Base-by-base conservation (phyloP, 2,329 filamentous ascomycete genomes). In the Mollisia scopiformis region DNA sequence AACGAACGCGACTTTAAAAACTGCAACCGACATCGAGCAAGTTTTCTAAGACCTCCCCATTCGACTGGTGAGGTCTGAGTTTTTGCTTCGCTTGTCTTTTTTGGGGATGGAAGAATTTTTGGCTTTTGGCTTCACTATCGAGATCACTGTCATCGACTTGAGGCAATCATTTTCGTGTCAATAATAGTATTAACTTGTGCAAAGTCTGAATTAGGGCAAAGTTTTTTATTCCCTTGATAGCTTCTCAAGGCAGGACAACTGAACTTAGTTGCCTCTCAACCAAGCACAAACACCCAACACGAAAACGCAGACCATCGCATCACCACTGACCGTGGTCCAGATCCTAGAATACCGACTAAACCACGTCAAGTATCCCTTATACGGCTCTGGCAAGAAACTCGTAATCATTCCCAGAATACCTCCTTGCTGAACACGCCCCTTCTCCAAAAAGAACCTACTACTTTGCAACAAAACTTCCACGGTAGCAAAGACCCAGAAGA, bases 401-500 rank as follows among this genome's bases (percentile, higher is more conserved):
- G 83, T 79, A 41, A 88, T 76, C 25, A 82, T 89, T 63, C 86
- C 87, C 63, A 92, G 68, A 59, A 90, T 82, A 2, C 89, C 89
- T 27, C 79, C 76, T 2, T 84, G 84, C 62, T 84, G 84, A 49
- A 83, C 39, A 46, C 78, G 74, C 19, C 75, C 83, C 67, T 84
- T 85, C 68, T 92, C 89, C 55, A 92, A 71, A 67, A 92, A 86
- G 73, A 89, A 91, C 25, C 90, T 81, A 30, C 84, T 87, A 1
- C 86, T 89, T 65, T 94, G 85, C 64, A 94, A 78, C 56, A 91
- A 73, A 11, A 91, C 82, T 77, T 95, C 90, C 31, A 86, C 88
- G 0, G 90, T 92, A 6, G 90, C 88, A 72, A 94, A 95, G n/a
- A 90, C 82, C 79, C 88, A 92, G 75, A 94, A 93, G 75, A 93